phyloP scores from a whole-genome alignment of 345 rosid genomes.

The Mercurialis annua region DNA sequence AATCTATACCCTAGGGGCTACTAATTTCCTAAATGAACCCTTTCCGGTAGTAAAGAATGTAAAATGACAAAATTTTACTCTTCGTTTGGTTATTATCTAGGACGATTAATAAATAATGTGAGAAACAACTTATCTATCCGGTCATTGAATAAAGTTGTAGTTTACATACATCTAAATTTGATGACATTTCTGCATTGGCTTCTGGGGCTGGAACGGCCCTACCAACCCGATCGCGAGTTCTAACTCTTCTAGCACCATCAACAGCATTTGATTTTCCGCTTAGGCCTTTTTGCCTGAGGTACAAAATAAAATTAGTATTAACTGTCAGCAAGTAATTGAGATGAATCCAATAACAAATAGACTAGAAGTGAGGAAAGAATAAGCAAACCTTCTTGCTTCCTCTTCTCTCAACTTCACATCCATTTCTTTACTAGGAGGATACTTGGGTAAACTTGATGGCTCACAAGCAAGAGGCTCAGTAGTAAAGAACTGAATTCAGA shows the following conservation, averaged over 20 bases:
- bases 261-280: slow-evolving; percentile 46
- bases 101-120: not conserved
- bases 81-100: not conserved
- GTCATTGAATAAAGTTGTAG: not conserved
- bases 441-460: slow-evolving; percentile 78
- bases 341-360: slow-evolving; percentile 10
- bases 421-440: slow-evolving; percentile 92
- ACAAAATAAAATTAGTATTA: slow-evolving; percentile 14
- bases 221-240: slow-evolving; percentile 18
- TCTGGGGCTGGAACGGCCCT: slow-evolving; percentile 67
- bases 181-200: slow-evolving; percentile 67
- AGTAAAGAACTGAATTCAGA: slow-evolving; percentile 62
- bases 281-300: slow-evolving; percentile 52
- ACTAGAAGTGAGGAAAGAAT: slow-evolving; percentile 17
- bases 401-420: slow-evolving; percentile 78
- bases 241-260: slow-evolving; percentile 52
- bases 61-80: not conserved
- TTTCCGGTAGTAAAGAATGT: not conserved
- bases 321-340: slow-evolving; percentile 21
- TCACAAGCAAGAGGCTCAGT: slow-evolving; percentile 80
- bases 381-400: slow-evolving; percentile 68
- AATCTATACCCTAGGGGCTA: not conserved
- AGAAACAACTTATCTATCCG: not conserved
- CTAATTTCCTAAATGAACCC: not conserved
- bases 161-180: slow-evolving; percentile 24